Evolutionary conservation across 805 yeast genomes (phyloP), one percentile per base, ranked within the genome.

Genomic region (Cyberlindnera mycetangii): DNA sequence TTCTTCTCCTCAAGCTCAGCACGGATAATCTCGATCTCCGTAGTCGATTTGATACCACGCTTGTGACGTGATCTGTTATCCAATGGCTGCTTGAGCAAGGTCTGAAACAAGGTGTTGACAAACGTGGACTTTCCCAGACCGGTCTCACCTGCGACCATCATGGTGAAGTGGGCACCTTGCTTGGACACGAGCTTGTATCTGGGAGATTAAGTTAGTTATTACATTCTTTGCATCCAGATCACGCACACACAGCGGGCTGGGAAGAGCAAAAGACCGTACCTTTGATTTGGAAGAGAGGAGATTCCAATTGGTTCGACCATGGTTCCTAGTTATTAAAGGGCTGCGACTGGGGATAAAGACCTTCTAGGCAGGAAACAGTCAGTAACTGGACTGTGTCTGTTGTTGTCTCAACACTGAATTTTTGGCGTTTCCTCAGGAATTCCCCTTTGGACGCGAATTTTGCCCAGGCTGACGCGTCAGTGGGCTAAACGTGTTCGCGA

Each of bases 61-160:
- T 74, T 79, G 51, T 75, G 76, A 49, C 75, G 74, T 21, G 58
- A 38, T 46, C 63, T 58, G 52, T 62, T 61, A 39, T 62, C 66
- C 32, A 55, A 77, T 39, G 77, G 72, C 45, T 74, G 76, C 58
- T 85, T 84, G 57, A 86, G 68, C 21, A 79, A 66, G 2, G 89
- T 77, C 65, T 87, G 93, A 66, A 90, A 87, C 46, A 89, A 66
- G 2, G 96, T 88, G 67, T 88, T 87, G 63, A 89, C 72, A 54
- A 89, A 89, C 0, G 97, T 89, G n/a, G 95, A 83, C 65, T 89
- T 88, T 49, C 97, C 97, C 41, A 89, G 69, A 7, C 97, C 96
- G 39, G 90, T 79, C 64, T 89, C 97, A 56, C 97, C 97, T 37
- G 89, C 88, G 21, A 88, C 81, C 89, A 88, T 84, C 53, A 86